Base-by-base conservation (phyloP, 2,329 filamentous ascomycete species). In the Atkinsonella texensis region DNA sequence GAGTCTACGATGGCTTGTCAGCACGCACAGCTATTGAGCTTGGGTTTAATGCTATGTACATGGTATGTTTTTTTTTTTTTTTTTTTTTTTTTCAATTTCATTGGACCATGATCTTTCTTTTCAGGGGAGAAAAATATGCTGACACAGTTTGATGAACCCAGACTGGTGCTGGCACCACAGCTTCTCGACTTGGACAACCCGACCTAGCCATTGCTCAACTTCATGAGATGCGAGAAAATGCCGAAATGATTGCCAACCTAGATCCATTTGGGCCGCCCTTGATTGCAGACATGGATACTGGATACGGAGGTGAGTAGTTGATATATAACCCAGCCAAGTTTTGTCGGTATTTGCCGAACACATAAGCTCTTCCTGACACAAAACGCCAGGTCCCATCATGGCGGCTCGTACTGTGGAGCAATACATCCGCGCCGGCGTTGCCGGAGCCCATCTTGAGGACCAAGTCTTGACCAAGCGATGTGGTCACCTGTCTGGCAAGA, bases 1-100 rank as follows among this genome's bases (percentile, higher is more conserved):
- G 83, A 44, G 81, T 86, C 1, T 84, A 84, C 59, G 83, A 87
- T 69, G 83, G 83, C 8, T 73, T 84, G 47, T 80, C 80, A 1
- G 81, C 83, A 0, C 71, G 83, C 1, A 76, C 85, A 53, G 81
- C 81, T 1, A 69, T 84, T 23, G 68, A 73, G 46, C 69, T 79
- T 18, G 81, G 80, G 7, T 84, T 84, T 54, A 75, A 83, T 46
- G 75, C 72, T 46, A 63, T 85, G 44, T 86, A 86, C 68, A 85
- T 86, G 82, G 81, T 83, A 67, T 46, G 70, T 53, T 11, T 4
- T 23, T 4, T 23, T 23, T 23, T 4, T 11, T 4, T 23, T 4
- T 23, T 23, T 23, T 4, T 23, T 23, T 23, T 23, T 4, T 23
- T 4, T 8, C 38, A 32, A 12, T 31, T 4, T 6, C 10, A 17